Percentiles rank a stretch among this genome's conserved stretches.
Evolutionary conservation across 1,284 basidiomycete species (phyloP).

Genomic region (Phellopilus nigrolimitatus): DNA sequence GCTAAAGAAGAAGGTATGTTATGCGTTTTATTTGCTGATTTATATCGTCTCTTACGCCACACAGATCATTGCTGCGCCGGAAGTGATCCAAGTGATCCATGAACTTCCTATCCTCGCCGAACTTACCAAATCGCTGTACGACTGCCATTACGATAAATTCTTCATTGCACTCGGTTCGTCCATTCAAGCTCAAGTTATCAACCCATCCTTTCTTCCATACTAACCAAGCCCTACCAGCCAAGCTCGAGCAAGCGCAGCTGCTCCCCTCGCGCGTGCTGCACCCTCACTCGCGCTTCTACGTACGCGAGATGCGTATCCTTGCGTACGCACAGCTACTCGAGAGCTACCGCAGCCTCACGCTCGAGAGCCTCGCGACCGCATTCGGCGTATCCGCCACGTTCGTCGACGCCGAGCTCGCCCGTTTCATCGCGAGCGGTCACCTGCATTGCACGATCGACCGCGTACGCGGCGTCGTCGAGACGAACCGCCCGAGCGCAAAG

Average conservation of each 20-base stretch:
- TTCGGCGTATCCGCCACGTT: constrained; percentile 91
- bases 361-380: constrained; percentile 81
- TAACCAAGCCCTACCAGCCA: constrained; percentile 43
- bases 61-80: constrained; percentile 62
- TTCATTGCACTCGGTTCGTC: constrained; percentile 78
- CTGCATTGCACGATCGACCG: constrained; percentile 92
- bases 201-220: no score
- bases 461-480: constrained; percentile 90
- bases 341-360: constrained; percentile 85
- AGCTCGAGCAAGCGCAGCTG: constrained; percentile 84
- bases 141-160: constrained; percentile 93
- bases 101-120: constrained; percentile 69
- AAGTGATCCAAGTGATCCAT: constrained; percentile 68
- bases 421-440: constrained; percentile 89
- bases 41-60: neutral
- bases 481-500: constrained; percentile 84
- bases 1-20: constrained; percentile 81
- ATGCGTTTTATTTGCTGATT: neutral
- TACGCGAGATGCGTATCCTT: constrained; percentile 95
- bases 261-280: constrained; percentile 82
- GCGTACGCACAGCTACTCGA: constrained; percentile 93
- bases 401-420: constrained; percentile 86
- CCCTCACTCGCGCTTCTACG: constrained; percentile 87
- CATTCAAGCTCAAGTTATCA: constrained; percentile 11
- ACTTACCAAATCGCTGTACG: constrained; percentile 75